A percentile compares a stretch with the other conserved stretches of the same genome.
Conservation (phyloP, 2,329 filamentous ascomycete species). For the Neofusicoccum kwambonambiense region DNA sequence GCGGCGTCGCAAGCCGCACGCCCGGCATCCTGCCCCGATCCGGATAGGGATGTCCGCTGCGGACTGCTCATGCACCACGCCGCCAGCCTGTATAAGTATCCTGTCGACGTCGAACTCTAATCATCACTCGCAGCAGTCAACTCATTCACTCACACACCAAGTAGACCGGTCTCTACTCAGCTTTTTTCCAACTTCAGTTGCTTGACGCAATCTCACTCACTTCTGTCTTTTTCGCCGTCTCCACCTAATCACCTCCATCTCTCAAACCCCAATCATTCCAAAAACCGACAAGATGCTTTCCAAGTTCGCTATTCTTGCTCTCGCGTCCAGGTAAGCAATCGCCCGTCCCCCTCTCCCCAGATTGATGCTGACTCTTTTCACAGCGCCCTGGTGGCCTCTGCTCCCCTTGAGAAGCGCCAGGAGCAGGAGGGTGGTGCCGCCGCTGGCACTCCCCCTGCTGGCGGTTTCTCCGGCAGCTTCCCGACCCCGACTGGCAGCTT, state of each 20-base stretch:
- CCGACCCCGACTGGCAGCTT: neutral
- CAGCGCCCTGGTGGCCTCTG: constrained; percentile 16
- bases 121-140: constrained; percentile 15
- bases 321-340: constrained; percentile 9
- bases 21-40: neutral
- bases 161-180: constrained; percentile 14
- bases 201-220: constrained; percentile 11
- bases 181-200: neutral
- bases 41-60: neutral
- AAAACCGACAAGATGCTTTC: constrained; percentile 10
- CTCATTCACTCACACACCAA: constrained; percentile 10
- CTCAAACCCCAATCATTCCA: neutral
- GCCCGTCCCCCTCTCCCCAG: neutral
- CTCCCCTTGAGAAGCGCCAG: constrained; percentile 6
- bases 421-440: neutral
- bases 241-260: neutral
- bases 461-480: neutral
- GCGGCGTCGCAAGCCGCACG: constrained; percentile 2
- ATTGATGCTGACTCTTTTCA: neutral
- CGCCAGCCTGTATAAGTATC: neutral
- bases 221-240: neutral
- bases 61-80: neutral
- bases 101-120: neutral
- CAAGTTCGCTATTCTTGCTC: constrained; percentile 16
- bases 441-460: neutral